Conservation (phyloP, 2,329 filamentous ascomycete species). For the Hirsutella minnesotensis region DNA sequence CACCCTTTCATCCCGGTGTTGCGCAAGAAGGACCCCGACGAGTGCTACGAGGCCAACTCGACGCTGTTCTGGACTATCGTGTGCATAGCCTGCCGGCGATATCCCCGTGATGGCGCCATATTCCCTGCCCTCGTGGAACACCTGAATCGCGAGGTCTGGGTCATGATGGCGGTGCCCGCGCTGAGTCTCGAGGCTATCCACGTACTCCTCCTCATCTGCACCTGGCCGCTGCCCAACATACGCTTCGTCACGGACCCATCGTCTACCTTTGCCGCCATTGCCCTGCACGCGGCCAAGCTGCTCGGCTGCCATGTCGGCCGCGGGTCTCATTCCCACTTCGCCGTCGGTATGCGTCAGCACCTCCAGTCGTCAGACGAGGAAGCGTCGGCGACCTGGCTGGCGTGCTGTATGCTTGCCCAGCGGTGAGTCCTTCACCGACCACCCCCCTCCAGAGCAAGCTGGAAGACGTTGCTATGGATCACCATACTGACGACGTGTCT, state of each 20-base stretch:
- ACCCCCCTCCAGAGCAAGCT: not conserved
- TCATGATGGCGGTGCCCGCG: constrained; percentile 27
- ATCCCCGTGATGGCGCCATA: constrained; percentile 28
- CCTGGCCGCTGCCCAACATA: constrained; percentile 39
- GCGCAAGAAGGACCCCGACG: constrained; percentile 35
- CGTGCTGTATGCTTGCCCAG: constrained; percentile 39
- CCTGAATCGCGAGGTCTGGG: constrained; percentile 33
- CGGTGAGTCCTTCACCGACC: constrained; percentile 18
- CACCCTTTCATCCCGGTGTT: constrained; percentile 42
- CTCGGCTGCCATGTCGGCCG: constrained; percentile 40
- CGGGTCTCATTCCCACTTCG: constrained; percentile 37
- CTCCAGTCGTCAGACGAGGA: constrained; percentile 37
- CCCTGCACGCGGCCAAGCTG: constrained; percentile 34
- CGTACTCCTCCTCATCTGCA: constrained; percentile 36
- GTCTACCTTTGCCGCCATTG: constrained; percentile 31
- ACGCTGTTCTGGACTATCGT: constrained; percentile 45
- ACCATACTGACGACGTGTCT: no score
- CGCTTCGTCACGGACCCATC: constrained; percentile 40
- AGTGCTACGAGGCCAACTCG: constrained; percentile 33
- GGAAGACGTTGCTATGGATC: no score
- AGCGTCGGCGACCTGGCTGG: constrained; percentile 40
- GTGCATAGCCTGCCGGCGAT: constrained; percentile 36
- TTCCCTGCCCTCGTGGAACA: constrained; percentile 34
- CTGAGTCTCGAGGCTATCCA: constrained; percentile 37
- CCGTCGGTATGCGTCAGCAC: constrained; percentile 29